Evolutionary conservation across 1,139 yeast species (phyloP).

Genomic region (Pichia cactophila): DNA sequence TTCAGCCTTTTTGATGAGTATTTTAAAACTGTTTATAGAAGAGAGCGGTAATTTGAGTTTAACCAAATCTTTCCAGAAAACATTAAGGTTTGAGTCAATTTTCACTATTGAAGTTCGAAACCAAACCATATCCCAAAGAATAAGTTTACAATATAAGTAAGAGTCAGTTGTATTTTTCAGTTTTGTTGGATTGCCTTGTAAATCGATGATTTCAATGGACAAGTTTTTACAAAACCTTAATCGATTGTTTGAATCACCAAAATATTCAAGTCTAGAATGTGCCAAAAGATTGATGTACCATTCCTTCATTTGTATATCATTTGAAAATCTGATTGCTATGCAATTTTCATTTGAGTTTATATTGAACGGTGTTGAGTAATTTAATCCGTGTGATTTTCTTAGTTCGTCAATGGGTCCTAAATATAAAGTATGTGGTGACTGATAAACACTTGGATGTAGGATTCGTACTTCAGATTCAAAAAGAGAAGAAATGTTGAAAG

Average conservation of each 20-base stretch:
- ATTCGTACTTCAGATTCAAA: constrained; percentile 62
- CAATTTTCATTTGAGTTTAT: constrained; percentile 14
- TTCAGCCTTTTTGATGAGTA: constrained; percentile 39
- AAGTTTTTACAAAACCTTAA: constrained; percentile 49
- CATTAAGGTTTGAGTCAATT: constrained; percentile 37
- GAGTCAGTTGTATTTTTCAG: constrained; percentile 3
- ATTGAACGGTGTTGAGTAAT: not conserved
- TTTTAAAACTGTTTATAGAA: constrained; percentile 42
- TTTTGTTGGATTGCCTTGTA: constrained; percentile 34
- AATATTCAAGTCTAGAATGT: constrained; percentile 55
- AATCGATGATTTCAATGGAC: constrained; percentile 62
- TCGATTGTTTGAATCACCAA: constrained; percentile 33
- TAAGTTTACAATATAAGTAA: constrained; percentile 49
- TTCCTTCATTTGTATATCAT: constrained; percentile 24
- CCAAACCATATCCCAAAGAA: constrained; percentile 65
- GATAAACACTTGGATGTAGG: constrained; percentile 61
- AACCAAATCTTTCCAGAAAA: constrained; percentile 66
- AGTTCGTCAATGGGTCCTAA: constrained; percentile 51
- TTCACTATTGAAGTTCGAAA: constrained; percentile 57
- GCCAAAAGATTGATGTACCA: constrained; percentile 66
- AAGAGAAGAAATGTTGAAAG: constrained; percentile 50
- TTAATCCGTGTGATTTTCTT: constrained; percentile 35
- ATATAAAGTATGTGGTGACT: constrained; percentile 49
- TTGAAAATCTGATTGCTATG: constrained; percentile 1
- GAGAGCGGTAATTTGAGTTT: constrained; percentile 48